Base-by-base conservation (phyloP, 2,329 filamentous ascomycete species). In the Botrytis elliptica region DNA sequence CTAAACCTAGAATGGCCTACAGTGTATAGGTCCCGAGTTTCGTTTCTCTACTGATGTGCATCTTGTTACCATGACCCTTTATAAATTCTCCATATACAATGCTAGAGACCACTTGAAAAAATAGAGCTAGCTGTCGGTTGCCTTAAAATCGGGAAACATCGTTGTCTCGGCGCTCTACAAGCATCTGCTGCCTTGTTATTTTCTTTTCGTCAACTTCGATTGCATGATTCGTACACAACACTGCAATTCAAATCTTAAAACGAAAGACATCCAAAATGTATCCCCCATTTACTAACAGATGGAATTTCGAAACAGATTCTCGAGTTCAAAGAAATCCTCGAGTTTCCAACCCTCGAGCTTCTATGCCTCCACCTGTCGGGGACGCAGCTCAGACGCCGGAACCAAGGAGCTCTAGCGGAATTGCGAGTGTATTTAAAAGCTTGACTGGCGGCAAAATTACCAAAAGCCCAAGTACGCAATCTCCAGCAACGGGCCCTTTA, bases 391-490 rank as follows among this genome's bases (percentile, higher is more conserved):
- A 85, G 75, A 85, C 86, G 76, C 85, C 86, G 78, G 89, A 91
- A 80, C 83, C 86, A 73, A 87, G 85, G 82, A 85, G 83, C 79
- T 81, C 85, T 59, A 85, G 88, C 75, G 88, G 88, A 77, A 84
- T 91, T 78, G 88, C 88, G 78, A 87, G 88, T 77, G 89, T 91
- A 75, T 89, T 91, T 80, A 90, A 89, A 79, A 89, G 87, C 77
- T 83, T 91, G 78, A 87, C 89, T 67, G 79, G 81, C 78, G 85
- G 85, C 74, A 89, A 86, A 81, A 83, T 86, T 74, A 84, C 84
- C 64, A 90, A 87, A 77, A 85, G 75, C 81, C 84, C 74, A 82
- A 85, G 70, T 83, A 85, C 69, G 75, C 83, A 71, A 79, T 80
- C 73, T 71, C 80, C 78, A 67, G 79, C 68, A 81, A 82, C 83